Base-by-base conservation (phyloP, 495 filamentous ascomycete species). In the Melanomma pulvis-pyrius region DNA sequence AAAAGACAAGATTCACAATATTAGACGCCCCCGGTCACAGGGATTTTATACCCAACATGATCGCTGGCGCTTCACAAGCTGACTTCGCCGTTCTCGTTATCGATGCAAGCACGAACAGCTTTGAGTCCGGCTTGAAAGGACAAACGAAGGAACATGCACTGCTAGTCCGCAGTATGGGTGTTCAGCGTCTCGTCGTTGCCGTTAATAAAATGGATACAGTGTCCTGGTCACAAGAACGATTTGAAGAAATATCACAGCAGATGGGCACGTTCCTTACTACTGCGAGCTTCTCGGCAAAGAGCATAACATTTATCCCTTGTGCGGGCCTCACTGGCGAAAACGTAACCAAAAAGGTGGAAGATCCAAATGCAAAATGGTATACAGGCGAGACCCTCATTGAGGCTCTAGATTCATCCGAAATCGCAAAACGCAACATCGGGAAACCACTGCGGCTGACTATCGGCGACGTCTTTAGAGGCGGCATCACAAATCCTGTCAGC, bases 11-110 rank as follows among this genome's bases (percentile, higher is more conserved):
- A 17, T 98, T 97, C 74, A 98, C 93, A 9, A 98, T 98, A 51
- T 82, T 98, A 2, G 94, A 98, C 76, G 91, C 94, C 0, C 94
- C 94, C 1, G 94, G 94, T 0, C 94, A 98, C 77, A 83, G 86
- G 68, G 96, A 98, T 71, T 98, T 98, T 74, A 91, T 98, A 44
- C 94, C 94, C 1, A 98, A 97, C 75, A 98, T 98, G 94, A 97
- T 98, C 73, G 96, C 93, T 2, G 94, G 94, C 0, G 92, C 93
- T 25, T 92, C 89, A 44, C 93, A 97, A 76, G 94, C 94, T 1
- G 96, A 98, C 75, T 97, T 98, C 74, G 96, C 93, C 0, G 89
- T 98, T 9, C 81, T 98, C 5, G 94, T 98, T 34, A 90, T 98
- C 56, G 94, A 98, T 75, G 88, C 94, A 24, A 86, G 87, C 55